Evolutionary conservation across 1,284 basidiomycete species (phyloP), one percentile per base, ranked within the genome.

Genomic region (Moesziomyces antarcticus): DNA sequence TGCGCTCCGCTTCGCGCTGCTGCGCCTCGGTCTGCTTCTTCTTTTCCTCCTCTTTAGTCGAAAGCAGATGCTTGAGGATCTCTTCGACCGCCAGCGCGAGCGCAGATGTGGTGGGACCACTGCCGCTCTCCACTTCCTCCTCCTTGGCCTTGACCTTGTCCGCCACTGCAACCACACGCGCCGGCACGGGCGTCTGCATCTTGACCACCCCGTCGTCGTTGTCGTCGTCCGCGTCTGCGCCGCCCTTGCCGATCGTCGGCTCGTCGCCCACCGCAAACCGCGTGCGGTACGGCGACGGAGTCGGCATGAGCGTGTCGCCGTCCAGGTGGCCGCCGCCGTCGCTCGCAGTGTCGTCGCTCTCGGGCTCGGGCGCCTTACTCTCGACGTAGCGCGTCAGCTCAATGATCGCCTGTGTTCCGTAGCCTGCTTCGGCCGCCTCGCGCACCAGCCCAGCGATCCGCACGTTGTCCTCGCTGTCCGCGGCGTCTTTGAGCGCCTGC

Each of bases 61-160:
- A 65, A 9, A 80, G 53, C 2, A 80, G 73, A 41, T 81, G 79
- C 63, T 80, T 80, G 47, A 81, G 68, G 43, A 81, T 79, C 55
- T 81, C 79, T 47, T 81, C 79, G 0, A 81, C 78, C 3, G 79
- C 79, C 4, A 77, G 50, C 3, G 77, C 76, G 5, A 81, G 68
- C 8, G 78, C 79, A 7, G 50, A 57, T 0, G 60, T 64, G 1
- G 64, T 67, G 2, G 70, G 64, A 2, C 56, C 60, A 7, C 42
- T 45, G 3, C 54, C 59, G 8, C 47, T 40, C 20, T 56, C 60
- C 6, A 21, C 46, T 22, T 48, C 48, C 10, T 45, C 35, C 40
- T 45, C 37, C 42, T 55, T 63, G 25, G 44, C 56, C 40, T 55
- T 63, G 25, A 37, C 56, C 40, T 56, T 63, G 40, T 51, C 46